phyloP scores from a whole-genome alignment of 2,329 filamentous ascomycete species.

The Neoscytalidium dimidiatum region DNA sequence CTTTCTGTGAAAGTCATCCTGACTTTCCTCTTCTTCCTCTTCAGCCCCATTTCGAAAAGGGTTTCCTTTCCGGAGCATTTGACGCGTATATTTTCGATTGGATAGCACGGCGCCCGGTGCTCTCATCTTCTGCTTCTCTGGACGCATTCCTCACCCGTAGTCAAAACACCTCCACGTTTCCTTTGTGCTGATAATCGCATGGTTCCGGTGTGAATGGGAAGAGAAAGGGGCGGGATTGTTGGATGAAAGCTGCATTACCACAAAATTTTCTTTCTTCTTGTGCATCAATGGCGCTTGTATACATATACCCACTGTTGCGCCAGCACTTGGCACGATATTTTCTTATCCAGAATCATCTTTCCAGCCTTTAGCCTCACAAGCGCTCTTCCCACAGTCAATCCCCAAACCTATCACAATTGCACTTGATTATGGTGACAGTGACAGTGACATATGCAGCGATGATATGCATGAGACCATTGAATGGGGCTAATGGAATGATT shows the following conservation, averaged over 20 bases:
- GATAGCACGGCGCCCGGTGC: constrained; percentile 18
- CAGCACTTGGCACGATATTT: not conserved
- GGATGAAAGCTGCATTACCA: not conserved
- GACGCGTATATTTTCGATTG: not conserved
- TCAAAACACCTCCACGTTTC: not conserved
- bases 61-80: not conserved
- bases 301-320: constrained; percentile 6
- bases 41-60: not conserved
- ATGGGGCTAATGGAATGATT: too few species aligned
- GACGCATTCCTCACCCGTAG: not conserved
- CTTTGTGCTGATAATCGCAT: not conserved
- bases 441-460: too few species aligned
- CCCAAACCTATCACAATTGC: not conserved
- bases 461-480: too few species aligned
- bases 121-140: constrained; percentile 5
- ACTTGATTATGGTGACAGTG: not conserved
- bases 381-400: not conserved
- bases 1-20: not conserved
- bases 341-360: not conserved
- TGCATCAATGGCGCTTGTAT: not conserved
- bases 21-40: not conserved
- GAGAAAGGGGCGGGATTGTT: not conserved
- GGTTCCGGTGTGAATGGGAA: not conserved
- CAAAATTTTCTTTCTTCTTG: not conserved
- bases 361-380: not conserved